Percentiles rank a stretch among this genome's conserved stretches.
phyloP scores from a whole-genome alignment of 768 basidiomycete genomes.

The Ephemerocybe angulata region DNA sequence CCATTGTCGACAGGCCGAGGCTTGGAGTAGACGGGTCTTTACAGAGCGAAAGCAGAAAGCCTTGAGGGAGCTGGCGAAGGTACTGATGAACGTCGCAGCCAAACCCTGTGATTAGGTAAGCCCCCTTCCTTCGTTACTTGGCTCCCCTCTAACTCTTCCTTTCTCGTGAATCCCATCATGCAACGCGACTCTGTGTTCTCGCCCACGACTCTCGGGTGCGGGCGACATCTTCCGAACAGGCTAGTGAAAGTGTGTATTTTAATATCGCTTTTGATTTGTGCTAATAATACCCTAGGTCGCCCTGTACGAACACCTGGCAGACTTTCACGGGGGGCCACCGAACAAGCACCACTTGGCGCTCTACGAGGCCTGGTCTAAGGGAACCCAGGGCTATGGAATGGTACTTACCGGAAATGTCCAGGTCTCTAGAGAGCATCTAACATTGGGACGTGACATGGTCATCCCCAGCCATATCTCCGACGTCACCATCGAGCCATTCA shows the following conservation, averaged over 20 bases:
- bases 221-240: background rate
- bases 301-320: constrained; percentile 81
- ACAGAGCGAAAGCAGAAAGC: background rate
- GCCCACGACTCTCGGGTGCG: background rate
- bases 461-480: constrained; percentile 45
- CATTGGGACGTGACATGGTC: constrained; percentile 70
- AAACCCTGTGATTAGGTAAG: background rate
- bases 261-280: no score
- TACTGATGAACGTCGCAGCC: background rate
- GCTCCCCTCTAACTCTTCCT: background rate
- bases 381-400: constrained; percentile 72
- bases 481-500: constrained; percentile 48
- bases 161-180: background rate
- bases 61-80: background rate
- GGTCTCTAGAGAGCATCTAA: constrained; percentile 57
- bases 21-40: background rate
- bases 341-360: constrained; percentile 59
- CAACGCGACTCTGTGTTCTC: background rate
- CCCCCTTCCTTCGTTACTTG: no score
- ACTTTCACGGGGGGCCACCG: constrained; percentile 66
- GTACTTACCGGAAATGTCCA: constrained; percentile 85
- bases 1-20: constrained; percentile 54
- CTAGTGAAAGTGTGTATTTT: background rate
- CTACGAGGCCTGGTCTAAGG: constrained; percentile 71
- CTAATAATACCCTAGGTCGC: constrained; percentile 81